A percentile compares a stretch with the other conserved stretches of the same genome.
Conservation (phyloP, 192 early-diverging fungal species). For the Funneliformis geosporum region DNA sequence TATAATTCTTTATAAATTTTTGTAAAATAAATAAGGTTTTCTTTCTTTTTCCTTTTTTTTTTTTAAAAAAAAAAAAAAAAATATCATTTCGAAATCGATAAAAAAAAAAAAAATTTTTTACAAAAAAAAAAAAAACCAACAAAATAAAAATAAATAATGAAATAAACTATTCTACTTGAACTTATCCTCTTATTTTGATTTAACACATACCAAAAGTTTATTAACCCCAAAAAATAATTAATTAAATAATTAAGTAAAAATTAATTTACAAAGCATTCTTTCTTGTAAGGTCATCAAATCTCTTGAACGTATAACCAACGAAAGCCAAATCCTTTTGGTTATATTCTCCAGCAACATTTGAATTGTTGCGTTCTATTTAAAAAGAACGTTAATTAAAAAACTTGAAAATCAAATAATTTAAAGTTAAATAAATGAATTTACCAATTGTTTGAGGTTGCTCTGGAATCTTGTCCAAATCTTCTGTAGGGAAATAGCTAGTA, state of each 20-base stretch:
- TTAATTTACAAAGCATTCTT: conserved; percentile 61
- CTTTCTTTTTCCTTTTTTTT: no score
- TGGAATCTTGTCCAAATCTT: conserved; percentile 83
- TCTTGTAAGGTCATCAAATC: conserved; percentile 81
- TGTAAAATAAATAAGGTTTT: no score
- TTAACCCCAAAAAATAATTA: neutral
- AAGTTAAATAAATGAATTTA: neutral
- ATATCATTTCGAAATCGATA: no score
- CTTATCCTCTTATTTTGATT: no score
- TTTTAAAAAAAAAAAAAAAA: no score
- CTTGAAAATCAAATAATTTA: neutral
- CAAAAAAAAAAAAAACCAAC: neutral
- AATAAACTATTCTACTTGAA: neutral
- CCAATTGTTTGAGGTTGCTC: conserved; percentile 40
- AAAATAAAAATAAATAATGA: neutral
- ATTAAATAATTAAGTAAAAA: no score
- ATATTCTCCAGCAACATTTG: conserved; percentile 36
- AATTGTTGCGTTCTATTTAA: conserved; percentile 10
- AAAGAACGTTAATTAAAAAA: neutral
- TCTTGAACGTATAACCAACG: conserved; percentile 98
- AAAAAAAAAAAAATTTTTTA: no score
- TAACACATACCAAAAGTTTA: no score
- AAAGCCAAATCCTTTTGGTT: conserved; percentile 94
- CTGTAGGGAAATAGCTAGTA: conserved; percentile 96
- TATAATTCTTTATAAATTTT: neutral